Base-by-base conservation (phyloP, 169 alveolate genomes). In the Plasmodium adleri region DNA sequence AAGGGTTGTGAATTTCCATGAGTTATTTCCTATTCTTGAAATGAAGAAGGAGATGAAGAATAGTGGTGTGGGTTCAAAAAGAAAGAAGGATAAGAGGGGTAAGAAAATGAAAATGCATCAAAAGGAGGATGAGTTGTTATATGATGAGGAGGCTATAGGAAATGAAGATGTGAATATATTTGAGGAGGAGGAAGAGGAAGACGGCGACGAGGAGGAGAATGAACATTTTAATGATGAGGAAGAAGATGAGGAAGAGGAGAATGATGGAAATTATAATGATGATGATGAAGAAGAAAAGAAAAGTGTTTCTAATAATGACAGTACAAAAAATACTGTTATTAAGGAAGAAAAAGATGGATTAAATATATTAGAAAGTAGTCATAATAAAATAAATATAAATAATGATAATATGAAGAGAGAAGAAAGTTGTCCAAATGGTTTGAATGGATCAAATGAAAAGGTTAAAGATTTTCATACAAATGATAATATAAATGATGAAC, bases 1-100 rank as follows among this genome's bases (percentile, higher is more conserved):
- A 17, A 43, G 70, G 4, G 92, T 86, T 8, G 76, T 86, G 2
- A 86, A 86, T 60, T 86, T 86, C 43, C 9, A 70, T 70, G 92
- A 86, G 12, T 24, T 86, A 15, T 86, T 86, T 62, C 92, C 92
- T 8, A 47, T 49, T 39, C 1, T 86, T 20, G 75, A 59, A 43
- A n/a, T 4, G 10, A 68, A 54, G 10, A 54, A 49, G 26, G 73
- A 68, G 28, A 20, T 15, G 17, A 80, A 68, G 50, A 80, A 26
- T 28, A 67, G 66, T 66, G 68, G 39, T 17, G 90, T 47, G 1
- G 28, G 71, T 26, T 68, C 85, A 2, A 80, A 67, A 62, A 80
- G 70, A 15, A 80, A 26, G 20, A 80, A 43, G 13, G 72, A 80
- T 6, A 54, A 78, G 0, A 64, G 50, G 45, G 56, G 43, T 0